Conservation (phyloP, 169 alveolate genomes). For the Plasmodium fragile region DNA sequence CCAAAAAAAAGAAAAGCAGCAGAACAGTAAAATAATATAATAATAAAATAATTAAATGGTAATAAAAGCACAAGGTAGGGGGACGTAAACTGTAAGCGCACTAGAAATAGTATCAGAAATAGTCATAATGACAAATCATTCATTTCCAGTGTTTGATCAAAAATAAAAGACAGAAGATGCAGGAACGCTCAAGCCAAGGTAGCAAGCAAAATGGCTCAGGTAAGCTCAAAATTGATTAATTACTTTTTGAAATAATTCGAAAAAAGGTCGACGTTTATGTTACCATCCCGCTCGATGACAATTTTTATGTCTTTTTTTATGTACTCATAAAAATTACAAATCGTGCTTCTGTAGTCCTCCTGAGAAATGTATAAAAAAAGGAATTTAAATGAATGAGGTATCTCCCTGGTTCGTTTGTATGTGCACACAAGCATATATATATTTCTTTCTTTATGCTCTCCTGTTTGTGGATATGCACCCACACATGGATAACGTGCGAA, state of each 20-base stretch:
- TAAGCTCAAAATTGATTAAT: neutral
- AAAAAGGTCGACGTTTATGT: slow-evolving; percentile 37
- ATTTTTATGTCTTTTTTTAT: slow-evolving; percentile 58
- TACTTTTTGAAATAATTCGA: slow-evolving; percentile 58
- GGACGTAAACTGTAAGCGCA: neutral
- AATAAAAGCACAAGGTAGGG: neutral
- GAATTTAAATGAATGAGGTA: neutral
- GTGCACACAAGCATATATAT: neutral
- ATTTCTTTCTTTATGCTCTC: neutral
- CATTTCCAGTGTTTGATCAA: neutral
- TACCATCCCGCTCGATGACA: slow-evolving; percentile 16
- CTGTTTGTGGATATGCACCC: neutral
- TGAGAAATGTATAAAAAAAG: slow-evolving; percentile 7
- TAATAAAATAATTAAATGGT: neutral
- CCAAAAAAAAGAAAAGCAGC: neutral
- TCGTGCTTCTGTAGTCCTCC: slow-evolving; percentile 63
- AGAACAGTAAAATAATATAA: neutral
- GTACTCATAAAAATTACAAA: slow-evolving; percentile 50
- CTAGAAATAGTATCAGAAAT: neutral
- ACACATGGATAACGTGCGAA: neutral
- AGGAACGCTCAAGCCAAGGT: neutral
- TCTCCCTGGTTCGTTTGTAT: neutral
- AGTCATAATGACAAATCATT: neutral
- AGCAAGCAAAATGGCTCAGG: neutral
- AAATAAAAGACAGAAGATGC: slow-evolving; percentile 2